Evolutionary conservation across 108 stramenopile genomes (phyloP).

Genomic region (Nitzschia sp.): DNA sequence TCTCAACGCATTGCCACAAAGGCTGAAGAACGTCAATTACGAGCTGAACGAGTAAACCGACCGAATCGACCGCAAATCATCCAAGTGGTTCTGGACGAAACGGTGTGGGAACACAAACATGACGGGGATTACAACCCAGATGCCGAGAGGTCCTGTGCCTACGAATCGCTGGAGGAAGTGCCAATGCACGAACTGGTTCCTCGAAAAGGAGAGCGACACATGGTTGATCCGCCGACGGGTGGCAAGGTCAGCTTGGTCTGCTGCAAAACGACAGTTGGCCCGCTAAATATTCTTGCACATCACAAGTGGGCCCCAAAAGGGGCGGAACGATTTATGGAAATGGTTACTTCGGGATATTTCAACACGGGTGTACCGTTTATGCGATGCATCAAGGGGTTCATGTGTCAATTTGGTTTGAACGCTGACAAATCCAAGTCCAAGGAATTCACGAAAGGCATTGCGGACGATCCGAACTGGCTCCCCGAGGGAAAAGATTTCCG

Average conservation of each 20-base stretch:
- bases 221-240: slow-evolving; percentile 51
- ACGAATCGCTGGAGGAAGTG: slow-evolving; percentile 10
- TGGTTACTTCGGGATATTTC: slow-evolving; percentile 79
- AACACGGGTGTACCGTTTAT: slow-evolving; percentile 66
- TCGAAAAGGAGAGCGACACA: slow-evolving; percentile 32
- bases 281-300: slow-evolving; percentile 60
- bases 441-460: slow-evolving; percentile 37
- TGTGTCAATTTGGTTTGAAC: slow-evolving; percentile 88
- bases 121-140: no score
- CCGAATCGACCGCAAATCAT: background rate
- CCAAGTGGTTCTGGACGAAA: background rate
- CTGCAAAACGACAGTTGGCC: slow-evolving; percentile 57
- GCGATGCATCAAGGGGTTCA: slow-evolving; percentile 75
- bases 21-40: background rate
- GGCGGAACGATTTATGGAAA: slow-evolving; percentile 71
- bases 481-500: slow-evolving; percentile 72
- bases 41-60: background rate
- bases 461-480: slow-evolving; percentile 83
- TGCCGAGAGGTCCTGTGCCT: background rate
- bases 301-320: slow-evolving; percentile 84
- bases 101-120: background rate
- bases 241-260: slow-evolving; percentile 52
- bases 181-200: slow-evolving; percentile 35
- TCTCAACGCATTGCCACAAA: background rate
- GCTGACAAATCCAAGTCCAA: slow-evolving; percentile 46